These are phyloP conservation scores for Solanum hybrid DNA, from an alignment of 305 asterid species.

Conservation along the genomic window DNA sequence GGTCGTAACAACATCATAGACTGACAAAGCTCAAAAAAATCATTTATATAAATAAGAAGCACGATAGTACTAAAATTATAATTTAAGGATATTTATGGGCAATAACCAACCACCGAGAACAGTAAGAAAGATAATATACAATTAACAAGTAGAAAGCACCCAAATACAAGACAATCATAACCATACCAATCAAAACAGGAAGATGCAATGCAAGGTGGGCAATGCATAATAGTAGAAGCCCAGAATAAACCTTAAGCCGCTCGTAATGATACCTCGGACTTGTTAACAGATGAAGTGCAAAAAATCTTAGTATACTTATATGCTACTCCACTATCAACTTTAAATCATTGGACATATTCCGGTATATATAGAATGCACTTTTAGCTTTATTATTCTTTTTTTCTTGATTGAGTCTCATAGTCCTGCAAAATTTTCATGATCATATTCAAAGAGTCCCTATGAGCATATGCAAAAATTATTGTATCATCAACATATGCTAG, in stretches of 20 bases:
- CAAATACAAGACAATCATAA: background rate
- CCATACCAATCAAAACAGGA: background rate
- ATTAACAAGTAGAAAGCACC: background rate
- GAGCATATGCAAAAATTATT: no score
- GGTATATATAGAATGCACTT: background rate
- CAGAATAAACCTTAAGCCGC: background rate
- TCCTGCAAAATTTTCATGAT: no score
- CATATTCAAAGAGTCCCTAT: no score
- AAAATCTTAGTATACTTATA: background rate
- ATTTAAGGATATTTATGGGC: background rate
- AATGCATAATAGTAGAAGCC: background rate
- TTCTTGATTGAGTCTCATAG: no score
- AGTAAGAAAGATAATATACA: no score
- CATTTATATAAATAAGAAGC: background rate
- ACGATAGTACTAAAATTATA: background rate
- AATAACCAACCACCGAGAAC: background rate
- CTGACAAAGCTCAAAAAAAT: background rate
- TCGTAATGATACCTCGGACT: background rate
- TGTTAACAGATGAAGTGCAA: background rate
- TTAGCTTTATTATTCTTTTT: no score
- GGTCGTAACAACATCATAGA: background rate
- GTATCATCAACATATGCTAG: no score
- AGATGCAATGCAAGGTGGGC: background rate
- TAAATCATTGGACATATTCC: background rate
- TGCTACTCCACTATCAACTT: background rate